Evolutionary conservation across 1,284 basidiomycete species (phyloP).

Genomic region (Inonotus hispidus): DNA sequence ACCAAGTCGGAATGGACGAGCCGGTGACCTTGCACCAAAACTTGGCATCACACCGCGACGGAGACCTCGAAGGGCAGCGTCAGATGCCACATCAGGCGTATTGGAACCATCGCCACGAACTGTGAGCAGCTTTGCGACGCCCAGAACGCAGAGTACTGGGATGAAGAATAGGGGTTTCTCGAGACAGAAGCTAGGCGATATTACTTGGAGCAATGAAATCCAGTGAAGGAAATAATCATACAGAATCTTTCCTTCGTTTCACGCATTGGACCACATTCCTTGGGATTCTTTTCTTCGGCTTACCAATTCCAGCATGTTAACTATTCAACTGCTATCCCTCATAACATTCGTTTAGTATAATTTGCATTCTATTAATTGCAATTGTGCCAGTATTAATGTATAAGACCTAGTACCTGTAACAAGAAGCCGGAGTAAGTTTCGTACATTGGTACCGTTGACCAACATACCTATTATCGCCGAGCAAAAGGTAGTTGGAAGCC

Average conservation of each 20-base stretch:
- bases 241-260: not conserved
- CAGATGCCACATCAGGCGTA: constrained; percentile 47
- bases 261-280: constrained; percentile 1
- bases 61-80: constrained; percentile 56
- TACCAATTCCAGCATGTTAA: not conserved
- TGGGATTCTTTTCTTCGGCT: constrained; percentile 2
- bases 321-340: not conserved
- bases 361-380: constrained; percentile 8
- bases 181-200: constrained; percentile 45
- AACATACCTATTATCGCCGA: constrained; percentile 12
- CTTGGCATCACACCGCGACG: constrained; percentile 55
- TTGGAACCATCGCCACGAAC: constrained; percentile 17
- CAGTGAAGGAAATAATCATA: constrained; percentile 12
- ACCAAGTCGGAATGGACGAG: constrained; percentile 30
- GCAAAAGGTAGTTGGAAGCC: constrained; percentile 86
- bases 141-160: constrained; percentile 14
- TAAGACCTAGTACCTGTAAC: constrained; percentile 4
- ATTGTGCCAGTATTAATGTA: constrained; percentile 10
- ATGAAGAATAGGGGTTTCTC: constrained; percentile 29
- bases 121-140: constrained; percentile 1
- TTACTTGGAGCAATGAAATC: constrained; percentile 36
- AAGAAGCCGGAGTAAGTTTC: not conserved
- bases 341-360: not conserved
- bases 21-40: constrained; percentile 33
- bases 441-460: not conserved